Percentiles rank a stretch among this genome's conserved stretches.
Evolutionary conservation across 495 filamentous ascomycete species (phyloP).

Genomic region (Astrothelium macrocarpum): DNA sequence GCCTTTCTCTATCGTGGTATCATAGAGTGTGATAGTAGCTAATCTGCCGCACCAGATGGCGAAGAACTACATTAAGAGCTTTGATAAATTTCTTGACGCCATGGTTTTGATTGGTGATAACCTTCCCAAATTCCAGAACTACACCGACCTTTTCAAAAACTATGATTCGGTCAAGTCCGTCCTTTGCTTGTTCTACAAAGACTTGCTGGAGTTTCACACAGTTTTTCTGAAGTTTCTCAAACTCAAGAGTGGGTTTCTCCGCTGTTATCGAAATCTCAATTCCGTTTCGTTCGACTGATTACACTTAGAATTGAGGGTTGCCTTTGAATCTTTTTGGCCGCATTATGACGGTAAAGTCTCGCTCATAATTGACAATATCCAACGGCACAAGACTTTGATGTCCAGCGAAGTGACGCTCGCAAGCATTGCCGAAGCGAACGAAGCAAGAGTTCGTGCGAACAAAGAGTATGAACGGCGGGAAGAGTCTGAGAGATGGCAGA

Average conservation of each 20-base stretch:
- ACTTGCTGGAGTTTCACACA: constrained; percentile 30
- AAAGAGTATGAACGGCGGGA: constrained; percentile 8
- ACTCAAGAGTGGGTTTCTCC: constrained; percentile 7
- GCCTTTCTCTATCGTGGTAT: neutral
- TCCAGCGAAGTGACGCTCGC: constrained; percentile 8
- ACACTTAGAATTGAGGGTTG: constrained; percentile 5
- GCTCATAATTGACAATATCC: constrained; percentile 10
- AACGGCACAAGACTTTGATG: constrained; percentile 7
- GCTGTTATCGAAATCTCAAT: neutral
- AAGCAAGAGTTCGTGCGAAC: neutral
- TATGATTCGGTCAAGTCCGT: constrained; percentile 21
- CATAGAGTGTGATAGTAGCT: no score
- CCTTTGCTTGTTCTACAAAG: constrained; percentile 28
- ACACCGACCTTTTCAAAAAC: constrained; percentile 8
- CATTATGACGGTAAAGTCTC: neutral
- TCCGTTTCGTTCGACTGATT: neutral
- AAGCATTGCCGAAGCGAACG: neutral
- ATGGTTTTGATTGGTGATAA: neutral
- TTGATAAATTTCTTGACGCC: neutral
- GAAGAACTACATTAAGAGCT: no score
- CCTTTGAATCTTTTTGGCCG: constrained; percentile 11
- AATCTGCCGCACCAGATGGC: no score
- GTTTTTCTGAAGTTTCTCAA: constrained; percentile 28
- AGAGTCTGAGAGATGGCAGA: constrained; percentile 2
- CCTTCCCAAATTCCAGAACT: neutral